These are phyloP conservation scores for Fusarium graminum DNA, from an alignment of 2,329 filamentous ascomycete genomes.

Conservation along the genomic window DNA sequence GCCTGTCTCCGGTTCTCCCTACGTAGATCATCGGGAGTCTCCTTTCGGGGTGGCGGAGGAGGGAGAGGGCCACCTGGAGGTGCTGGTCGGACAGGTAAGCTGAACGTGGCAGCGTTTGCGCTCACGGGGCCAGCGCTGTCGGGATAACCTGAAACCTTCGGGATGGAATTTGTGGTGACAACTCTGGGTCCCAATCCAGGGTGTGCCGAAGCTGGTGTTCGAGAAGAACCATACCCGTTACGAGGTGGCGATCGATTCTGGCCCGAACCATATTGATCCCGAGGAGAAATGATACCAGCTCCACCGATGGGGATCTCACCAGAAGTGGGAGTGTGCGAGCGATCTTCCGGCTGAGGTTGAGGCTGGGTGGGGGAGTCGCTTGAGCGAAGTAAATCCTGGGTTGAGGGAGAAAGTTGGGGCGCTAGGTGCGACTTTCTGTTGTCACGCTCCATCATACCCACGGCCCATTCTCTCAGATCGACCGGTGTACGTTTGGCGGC, in stretches of 20 bases:
- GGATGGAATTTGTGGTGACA: conserved; percentile 65
- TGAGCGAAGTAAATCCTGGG: conserved; percentile 78
- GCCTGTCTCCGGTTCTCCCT: conserved; percentile 67
- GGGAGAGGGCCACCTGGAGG: conserved; percentile 71
- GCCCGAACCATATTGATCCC: conserved; percentile 61
- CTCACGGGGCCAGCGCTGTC: conserved; percentile 58
- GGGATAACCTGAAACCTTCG: conserved; percentile 58
- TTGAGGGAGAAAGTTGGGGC: conserved; percentile 82
- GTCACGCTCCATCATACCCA: conserved; percentile 92
- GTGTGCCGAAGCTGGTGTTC: conserved; percentile 58
- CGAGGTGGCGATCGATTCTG: conserved; percentile 66
- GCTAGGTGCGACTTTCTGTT: conserved; percentile 95
- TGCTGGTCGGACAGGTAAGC: conserved; percentile 73
- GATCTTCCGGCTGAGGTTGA: conserved; percentile 58
- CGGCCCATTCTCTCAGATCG: conserved; percentile 92
- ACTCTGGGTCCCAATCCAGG: conserved; percentile 67
- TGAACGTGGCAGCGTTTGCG: conserved; percentile 66
- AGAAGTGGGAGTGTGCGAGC: conserved; percentile 73
- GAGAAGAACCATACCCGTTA: conserved; percentile 61
- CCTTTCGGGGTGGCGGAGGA: conserved; percentile 70
- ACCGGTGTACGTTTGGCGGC: conserved; percentile 97
- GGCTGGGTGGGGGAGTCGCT: conserved; percentile 68
- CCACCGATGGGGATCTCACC: conserved; percentile 78
- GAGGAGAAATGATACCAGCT: conserved; percentile 66
- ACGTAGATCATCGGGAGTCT: conserved; percentile 66